Evolutionary conservation across 2,329 filamentous ascomycete species (phyloP).

Genomic region (Blastomyces parvus): DNA sequence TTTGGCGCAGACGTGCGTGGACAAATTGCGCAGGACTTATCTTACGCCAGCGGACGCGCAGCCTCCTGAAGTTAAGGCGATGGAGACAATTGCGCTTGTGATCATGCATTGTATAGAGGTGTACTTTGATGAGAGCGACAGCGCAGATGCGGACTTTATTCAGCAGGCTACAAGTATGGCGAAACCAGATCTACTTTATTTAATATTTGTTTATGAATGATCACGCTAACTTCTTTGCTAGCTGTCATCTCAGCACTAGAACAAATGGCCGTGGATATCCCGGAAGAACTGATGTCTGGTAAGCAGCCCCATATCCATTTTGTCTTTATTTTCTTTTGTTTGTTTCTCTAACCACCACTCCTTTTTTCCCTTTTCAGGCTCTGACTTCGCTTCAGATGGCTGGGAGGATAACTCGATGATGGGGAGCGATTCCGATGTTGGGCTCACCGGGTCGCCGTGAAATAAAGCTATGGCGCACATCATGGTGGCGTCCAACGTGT

Average conservation of each 20-base stretch:
- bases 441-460: constrained; percentile 30
- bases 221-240: constrained; percentile 17
- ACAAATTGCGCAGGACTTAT: constrained; percentile 28
- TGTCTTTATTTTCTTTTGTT: constrained; percentile 7
- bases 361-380: constrained; percentile 25
- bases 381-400: constrained; percentile 34
- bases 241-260: constrained; percentile 27
- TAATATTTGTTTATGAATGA: neutral
- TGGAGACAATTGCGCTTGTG: constrained; percentile 31
- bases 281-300: constrained; percentile 35
- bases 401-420: constrained; percentile 36
- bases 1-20: constrained; percentile 25
- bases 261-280: constrained; percentile 29
- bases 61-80: constrained; percentile 26
- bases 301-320: constrained; percentile 12
- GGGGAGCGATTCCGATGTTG: constrained; percentile 35
- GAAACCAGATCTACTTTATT: neutral
- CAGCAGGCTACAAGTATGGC: constrained; percentile 29
- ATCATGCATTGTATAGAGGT: constrained; percentile 31
- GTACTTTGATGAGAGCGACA: constrained; percentile 29
- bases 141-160: constrained; percentile 29
- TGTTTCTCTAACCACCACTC: constrained; percentile 13
- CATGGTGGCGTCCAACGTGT: neutral
- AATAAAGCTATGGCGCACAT: neutral
- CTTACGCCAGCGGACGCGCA: constrained; percentile 18